Conservation (phyloP, 805 yeast genomes). For the Teunomyces funiuensis region DNA sequence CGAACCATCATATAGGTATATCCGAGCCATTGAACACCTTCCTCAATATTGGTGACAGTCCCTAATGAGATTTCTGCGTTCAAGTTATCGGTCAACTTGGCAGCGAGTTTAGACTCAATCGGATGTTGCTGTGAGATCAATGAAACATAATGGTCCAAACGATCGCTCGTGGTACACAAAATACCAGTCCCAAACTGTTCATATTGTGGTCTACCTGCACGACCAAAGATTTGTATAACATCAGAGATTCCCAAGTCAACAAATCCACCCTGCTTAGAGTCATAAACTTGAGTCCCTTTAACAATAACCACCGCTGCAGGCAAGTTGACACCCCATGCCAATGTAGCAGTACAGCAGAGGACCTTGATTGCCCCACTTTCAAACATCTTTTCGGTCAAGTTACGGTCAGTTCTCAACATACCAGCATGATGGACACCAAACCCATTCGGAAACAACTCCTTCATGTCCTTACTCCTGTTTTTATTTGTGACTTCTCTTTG, state of each 20-base stretch:
- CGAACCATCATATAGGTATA: constrained; percentile 92
- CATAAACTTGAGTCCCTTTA: constrained; percentile 95
- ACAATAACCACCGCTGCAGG: constrained; percentile 98
- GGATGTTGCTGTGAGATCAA: constrained; percentile 93
- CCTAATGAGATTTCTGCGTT: constrained; percentile 97
- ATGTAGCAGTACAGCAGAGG: constrained; percentile 91
- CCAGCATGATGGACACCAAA: constrained; percentile 98
- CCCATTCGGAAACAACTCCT: constrained; percentile 77
- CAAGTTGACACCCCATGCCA: constrained; percentile 99
- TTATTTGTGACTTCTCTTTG: constrained; percentile 64
- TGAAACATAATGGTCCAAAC: constrained; percentile 84
- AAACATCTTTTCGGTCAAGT: constrained; percentile 85
- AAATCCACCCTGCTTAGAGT: constrained; percentile 91
- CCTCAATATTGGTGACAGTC: constrained; percentile 90
- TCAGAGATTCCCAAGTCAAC: constrained; percentile 93
- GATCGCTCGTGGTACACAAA: constrained; percentile 77
- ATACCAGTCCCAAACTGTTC: constrained; percentile 92
- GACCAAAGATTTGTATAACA: constrained; percentile 96
- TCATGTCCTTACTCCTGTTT: constrained; percentile 73
- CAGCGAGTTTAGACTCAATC: constrained; percentile 80
- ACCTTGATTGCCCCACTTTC: constrained; percentile 83
- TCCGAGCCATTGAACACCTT: constrained; percentile 97
- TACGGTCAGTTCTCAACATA: constrained; percentile 87
- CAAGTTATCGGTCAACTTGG: constrained; percentile 82
- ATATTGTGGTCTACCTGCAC: constrained; percentile 99